Conservation (phyloP, 164 flowering plant species). For the Magnolia kwangsiensis region DNA sequence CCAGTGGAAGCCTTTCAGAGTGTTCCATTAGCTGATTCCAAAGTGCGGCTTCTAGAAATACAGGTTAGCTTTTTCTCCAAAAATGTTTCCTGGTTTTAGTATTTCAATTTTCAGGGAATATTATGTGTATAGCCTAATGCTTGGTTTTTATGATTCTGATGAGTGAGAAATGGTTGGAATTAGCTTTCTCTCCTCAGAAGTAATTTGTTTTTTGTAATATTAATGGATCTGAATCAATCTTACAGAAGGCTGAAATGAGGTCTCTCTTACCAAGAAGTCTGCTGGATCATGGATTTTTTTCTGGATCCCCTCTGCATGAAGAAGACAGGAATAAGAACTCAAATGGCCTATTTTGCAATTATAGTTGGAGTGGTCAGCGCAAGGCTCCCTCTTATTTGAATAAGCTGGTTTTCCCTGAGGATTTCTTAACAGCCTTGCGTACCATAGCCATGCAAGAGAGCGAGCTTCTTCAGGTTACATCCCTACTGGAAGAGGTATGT, state of each 20-base stretch:
- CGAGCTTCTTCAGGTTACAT: conserved; percentile 62
- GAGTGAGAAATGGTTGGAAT: not conserved
- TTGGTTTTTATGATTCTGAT: not conserved
- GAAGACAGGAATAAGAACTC: conserved; percentile 11
- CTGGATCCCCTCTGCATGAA: conserved; percentile 14
- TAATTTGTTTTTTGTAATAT: not conserved
- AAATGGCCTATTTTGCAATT: conserved; percentile 26
- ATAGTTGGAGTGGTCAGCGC: conserved; percentile 92
- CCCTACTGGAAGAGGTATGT: conserved; percentile 82
- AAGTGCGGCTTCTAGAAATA: conserved; percentile 71
- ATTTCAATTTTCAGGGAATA: not conserved
- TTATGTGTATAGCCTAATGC: not conserved
- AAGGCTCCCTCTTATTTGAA: conserved; percentile 65
- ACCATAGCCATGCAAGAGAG: conserved; percentile 84
- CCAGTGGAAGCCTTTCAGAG: conserved; percentile 76
- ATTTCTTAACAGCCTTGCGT: conserved; percentile 76
- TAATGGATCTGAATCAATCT: conserved; percentile 14
- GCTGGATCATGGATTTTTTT: conserved; percentile 69
- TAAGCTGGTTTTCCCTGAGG: conserved; percentile 84
- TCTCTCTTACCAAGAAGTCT: conserved; percentile 76
- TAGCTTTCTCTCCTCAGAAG: not conserved
- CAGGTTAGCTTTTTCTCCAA: conserved; percentile 52
- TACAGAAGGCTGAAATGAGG: conserved; percentile 84
- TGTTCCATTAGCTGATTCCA: conserved; percentile 57
- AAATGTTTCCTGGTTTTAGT: not conserved